phyloP scores from a whole-genome alignment of 139 green algal genomes.

The Coccomyxa sp. region DNA sequence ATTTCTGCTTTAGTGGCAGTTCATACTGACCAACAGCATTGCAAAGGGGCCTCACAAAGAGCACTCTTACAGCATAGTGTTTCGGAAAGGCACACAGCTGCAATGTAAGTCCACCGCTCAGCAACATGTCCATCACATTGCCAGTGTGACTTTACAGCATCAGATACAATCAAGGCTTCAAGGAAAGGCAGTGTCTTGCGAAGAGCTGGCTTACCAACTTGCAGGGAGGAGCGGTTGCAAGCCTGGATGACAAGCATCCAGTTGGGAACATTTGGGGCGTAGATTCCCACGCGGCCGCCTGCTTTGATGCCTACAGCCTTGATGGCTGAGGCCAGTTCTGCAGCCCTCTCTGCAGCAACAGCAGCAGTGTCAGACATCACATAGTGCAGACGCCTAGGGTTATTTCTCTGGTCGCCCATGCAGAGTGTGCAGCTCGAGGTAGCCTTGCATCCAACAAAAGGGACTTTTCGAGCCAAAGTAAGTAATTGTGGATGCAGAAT shows the following conservation, averaged over 20 bases:
- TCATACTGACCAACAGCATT: neutral
- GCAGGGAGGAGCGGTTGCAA: constrained; percentile 57
- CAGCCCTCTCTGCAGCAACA: constrained; percentile 24
- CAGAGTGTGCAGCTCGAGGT: too few relatives aligned
- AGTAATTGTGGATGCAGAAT: neutral
- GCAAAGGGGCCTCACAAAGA: neutral
- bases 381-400: too few relatives aligned
- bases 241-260: constrained; percentile 89
- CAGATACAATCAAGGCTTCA: neutral
- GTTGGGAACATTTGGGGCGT: constrained; percentile 68
- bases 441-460: neutral
- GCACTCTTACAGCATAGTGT: neutral
- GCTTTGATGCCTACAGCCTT: constrained; percentile 14
- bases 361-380: neutral
- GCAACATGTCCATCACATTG: neutral
- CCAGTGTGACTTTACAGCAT: neutral
- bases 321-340: constrained; percentile 27
- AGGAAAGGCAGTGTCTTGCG: neutral
- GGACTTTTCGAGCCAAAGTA: neutral
- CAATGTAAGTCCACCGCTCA: neutral
- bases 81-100: constrained; percentile 17
- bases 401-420: too few relatives aligned
- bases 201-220: constrained; percentile 24
- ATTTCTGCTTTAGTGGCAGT: constrained; percentile 20
- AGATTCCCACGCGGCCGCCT: constrained; percentile 48